These are phyloP conservation scores for Casuarina cunninghamiana DNA, from an alignment of 306 rosid species.

Conservation along the genomic window DNA sequence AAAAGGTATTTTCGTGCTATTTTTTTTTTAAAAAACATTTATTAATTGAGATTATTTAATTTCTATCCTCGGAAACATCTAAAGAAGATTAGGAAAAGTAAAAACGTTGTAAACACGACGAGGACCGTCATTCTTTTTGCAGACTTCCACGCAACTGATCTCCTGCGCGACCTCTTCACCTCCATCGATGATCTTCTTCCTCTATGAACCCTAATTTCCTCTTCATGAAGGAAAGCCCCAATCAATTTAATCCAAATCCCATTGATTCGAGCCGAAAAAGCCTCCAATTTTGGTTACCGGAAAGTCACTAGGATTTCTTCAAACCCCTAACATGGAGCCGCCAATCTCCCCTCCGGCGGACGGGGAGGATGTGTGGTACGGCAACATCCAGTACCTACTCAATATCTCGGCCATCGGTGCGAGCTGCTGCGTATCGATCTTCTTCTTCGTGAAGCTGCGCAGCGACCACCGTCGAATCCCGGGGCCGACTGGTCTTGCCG, in stretches of 20 bases:
- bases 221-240: conserved; percentile 25
- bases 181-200: not conserved
- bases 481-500: conserved; percentile 66
- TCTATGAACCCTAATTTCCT: not conserved
- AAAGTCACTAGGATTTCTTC: conserved; percentile 35
- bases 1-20: too few relatives aligned
- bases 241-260: conserved; percentile 18
- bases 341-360: conserved; percentile 55
- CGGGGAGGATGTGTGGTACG: conserved; percentile 60
- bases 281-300: conserved; percentile 16
- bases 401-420: conserved; percentile 92
- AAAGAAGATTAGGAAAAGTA: too few relatives aligned
- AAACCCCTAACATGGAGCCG: conserved; percentile 34
- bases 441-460: conserved; percentile 87
- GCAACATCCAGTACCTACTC: conserved; percentile 84
- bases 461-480: conserved; percentile 96
- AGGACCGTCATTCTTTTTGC: not conserved
- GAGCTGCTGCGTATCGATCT: conserved; percentile 65
- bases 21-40: too few relatives aligned
- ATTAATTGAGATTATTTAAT: too few relatives aligned
- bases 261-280: conserved; percentile 15
- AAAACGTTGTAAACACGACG: too few relatives aligned
- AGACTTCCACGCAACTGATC: not conserved
- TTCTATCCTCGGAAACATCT: too few relatives aligned
- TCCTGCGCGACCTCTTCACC: not conserved